Evolutionary conservation across 352 stramenopile species (phyloP), one percentile per base, ranked within the genome.

Genomic region (Phytophthora tentaculata): DNA sequence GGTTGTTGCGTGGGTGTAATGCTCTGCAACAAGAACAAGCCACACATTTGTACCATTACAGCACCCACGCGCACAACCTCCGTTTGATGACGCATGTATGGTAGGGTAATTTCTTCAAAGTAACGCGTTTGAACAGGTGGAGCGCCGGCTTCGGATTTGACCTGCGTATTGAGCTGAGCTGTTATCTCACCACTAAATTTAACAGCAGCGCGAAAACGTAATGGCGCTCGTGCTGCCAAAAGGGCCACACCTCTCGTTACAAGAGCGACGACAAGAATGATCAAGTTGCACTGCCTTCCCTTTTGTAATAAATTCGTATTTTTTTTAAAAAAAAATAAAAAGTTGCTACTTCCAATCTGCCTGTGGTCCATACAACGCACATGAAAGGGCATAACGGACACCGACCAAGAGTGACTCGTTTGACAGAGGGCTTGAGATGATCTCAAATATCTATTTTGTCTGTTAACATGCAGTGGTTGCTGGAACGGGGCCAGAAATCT

Each of bases 211-310:
- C 28, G 56, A 70, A 55, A 62, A 39, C 19, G 12, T 57, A 60
- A 61, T 61, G 49, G 49, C 56, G 55, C 63, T 70, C 24, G 48
- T 66, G 63, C 28, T 56, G 48, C 47, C 56, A 66, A 70, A 70
- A 65, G 45, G 56, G 23, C 54, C 54, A 64, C 10, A 17, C 35
- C 32, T 63, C 52, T 41, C 3, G 37, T 12, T 32, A 32, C 26
- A n/a, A 8, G 26, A 32, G 26, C 8, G 26, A 32, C 26, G 29
- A 9, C 29, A 16, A 37, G 29, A n/a, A n/a, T 13, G 29, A 37
- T 37, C 29, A n/a, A 10, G 29, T 13, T 37, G 5, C 9, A 37
- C 29, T 37, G 29, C 29, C 29, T 37, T 37, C n/a, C n/a, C n/a
- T n/a, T n/a, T n/a, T n/a, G n/a, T n/a, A n/a, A n/a, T n/a, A n/a